Evolutionary conservation across 2,329 filamentous ascomycete genomes (phyloP), one percentile per base, ranked within the genome.

Genomic region (Colletotrichum tamarilloi): DNA sequence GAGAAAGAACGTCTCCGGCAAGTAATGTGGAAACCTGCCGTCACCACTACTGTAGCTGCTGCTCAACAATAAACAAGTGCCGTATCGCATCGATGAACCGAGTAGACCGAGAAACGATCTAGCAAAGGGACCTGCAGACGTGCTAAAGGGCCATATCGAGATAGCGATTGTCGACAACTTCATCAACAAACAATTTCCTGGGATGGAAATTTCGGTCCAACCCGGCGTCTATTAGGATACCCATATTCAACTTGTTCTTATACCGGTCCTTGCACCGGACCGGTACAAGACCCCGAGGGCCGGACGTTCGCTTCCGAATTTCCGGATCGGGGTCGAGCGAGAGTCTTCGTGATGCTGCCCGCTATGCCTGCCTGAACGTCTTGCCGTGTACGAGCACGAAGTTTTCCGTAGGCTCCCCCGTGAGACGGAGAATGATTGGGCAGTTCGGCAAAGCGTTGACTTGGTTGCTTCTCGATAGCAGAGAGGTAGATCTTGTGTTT

Each of bases 1-100:
- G 92, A 95, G 77, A 93, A 91, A 79, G 77, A 83, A 56, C 85
- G 90, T 68, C 78, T 94, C 67, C 83, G 84, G 53, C 77, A 80
- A 2, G 78, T 89, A 11, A 89, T 90, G 86, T 88, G 86, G 87
- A 63, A 49, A 62, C 24, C 62, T 30, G 38, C 57, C 8, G 30
- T 32, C 30, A n/a, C n/a, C 55, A 30, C 28, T 26, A 46, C 38
- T 14, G 38, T 14, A 6, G 38, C 38, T 16, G 38, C 38, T 19
- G 38, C 16, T 14, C 14, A 19, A 42, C 14, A 42, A 58, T 52
- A 22, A 49, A 9, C 22, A 42, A 38, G 28, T 24, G 49, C 32
- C 4, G 42, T 19, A 63, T 38, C 58, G 26, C 28, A 24, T 56
- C 49, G 35, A 55, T 56, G 49, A 16, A 42, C 30, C 30, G 28